phyloP scores from a whole-genome alignment of 2,329 filamentous ascomycete species.

The Helminthosporium solani region DNA sequence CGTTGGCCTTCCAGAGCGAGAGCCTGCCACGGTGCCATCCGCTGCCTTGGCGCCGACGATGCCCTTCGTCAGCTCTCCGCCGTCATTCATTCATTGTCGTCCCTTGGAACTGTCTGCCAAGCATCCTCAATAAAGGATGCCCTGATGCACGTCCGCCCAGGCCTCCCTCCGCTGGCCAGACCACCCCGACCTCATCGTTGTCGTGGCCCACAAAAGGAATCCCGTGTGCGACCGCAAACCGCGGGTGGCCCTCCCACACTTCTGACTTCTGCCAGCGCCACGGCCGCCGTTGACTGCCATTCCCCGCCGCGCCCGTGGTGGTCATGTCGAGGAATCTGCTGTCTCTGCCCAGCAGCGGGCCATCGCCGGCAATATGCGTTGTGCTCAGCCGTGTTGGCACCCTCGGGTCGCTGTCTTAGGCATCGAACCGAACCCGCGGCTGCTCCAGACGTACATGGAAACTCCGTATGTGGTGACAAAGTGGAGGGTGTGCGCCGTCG shows the following conservation, averaged over 20 bases:
- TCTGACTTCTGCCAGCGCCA: too few species aligned
- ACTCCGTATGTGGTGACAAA: too few species aligned
- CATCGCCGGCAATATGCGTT: neutral
- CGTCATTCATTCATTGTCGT: too few species aligned
- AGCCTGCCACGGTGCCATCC: too few species aligned
- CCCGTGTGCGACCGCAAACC: slow-evolving; percentile 2
- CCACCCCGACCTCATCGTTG: too few species aligned
- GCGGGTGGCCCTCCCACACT: too few species aligned
- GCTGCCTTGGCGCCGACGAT: slow-evolving; percentile 2
- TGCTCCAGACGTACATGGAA: too few species aligned
- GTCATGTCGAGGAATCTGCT: too few species aligned
- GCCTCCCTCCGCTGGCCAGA: slow-evolving; percentile 20
- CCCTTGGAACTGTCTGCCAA: slow-evolving; percentile 12
- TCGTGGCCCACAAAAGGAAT: too few species aligned
- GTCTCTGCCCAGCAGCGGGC: neutral
- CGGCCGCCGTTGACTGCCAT: too few species aligned
- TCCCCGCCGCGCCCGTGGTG: too few species aligned
- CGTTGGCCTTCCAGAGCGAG: too few species aligned
- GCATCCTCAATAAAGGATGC: slow-evolving; percentile 13
- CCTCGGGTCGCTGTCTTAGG: neutral
- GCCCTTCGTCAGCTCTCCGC: neutral
- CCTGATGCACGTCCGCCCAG: slow-evolving; percentile 17
- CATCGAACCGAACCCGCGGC: neutral
- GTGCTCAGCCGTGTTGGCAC: neutral
- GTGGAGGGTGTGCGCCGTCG: neutral